Evolutionary conservation across 2,329 filamentous ascomycete genomes (phyloP), one percentile per base, ranked within the genome.

Genomic region (Neopestalotiopsis clavispora): DNA sequence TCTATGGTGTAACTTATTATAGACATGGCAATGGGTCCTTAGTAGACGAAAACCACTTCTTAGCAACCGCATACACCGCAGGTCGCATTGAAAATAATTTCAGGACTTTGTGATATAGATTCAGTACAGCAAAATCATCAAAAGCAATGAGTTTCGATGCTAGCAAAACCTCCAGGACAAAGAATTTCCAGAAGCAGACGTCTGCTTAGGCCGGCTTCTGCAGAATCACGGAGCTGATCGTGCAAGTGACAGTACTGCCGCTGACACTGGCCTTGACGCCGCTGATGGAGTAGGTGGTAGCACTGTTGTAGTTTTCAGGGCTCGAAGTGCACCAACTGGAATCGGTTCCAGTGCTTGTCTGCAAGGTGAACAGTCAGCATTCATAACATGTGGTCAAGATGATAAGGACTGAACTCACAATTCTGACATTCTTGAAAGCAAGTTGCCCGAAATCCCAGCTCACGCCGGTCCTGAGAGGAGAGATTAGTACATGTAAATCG

Each of bases 351-450:
- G 74, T 74, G 28, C 74, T 76, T 34, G 74, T 76, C 75, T 73
- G 17, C 6, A 52, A 28, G 12, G 4, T 14, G 38, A 32, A 28
- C 61, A 65, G 68, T 72, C 42, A 72, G 68, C 38, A 63, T 32
- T 10, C 42, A 13, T 7, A 17, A 17, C 40, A 3, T 28, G 6
- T n/a, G 4, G 23, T 52, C 5, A 23, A 52, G 3, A 52, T 7
- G 13, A 28, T n/a, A 42, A 56, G n/a, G 30, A 17, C 9, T 72
- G 58, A 38, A 72, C 78, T 76, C 71, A 86, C 85, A 4, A 87
- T 86, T 66, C 84, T 84, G 69, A 90, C 78, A 61, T 83, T 80
- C 70, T 83, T 71, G 67, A 79, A 83, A 7, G 76, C 76, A n/a
- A 83, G 73, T 12, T 74, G 68, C 2, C 81, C 80, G 69, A 83